Evolutionary conservation across 352 stramenopile genomes (phyloP).

Genomic region (Globisporangium ultimum): DNA sequence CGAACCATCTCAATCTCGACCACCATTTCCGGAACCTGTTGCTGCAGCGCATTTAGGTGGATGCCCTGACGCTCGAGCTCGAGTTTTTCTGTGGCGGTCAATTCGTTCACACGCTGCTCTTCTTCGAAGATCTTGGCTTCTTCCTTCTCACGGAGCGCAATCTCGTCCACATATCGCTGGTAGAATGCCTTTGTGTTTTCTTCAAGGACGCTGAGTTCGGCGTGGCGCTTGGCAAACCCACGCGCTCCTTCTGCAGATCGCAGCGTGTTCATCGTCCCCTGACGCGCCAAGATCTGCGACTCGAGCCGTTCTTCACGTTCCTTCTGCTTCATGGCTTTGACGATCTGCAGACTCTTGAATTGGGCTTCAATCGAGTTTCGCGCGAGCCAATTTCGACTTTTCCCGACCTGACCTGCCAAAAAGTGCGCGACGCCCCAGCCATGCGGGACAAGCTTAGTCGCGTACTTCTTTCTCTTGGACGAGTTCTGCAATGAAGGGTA

Average conservation of each 20-base stretch:
- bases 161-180: constrained; percentile 39
- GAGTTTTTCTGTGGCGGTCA: constrained; percentile 36
- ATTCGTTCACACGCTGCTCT: constrained; percentile 35
- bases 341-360: constrained; percentile 66
- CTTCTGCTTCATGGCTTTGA: constrained; percentile 66
- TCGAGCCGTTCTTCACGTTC: constrained; percentile 61
- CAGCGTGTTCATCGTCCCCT: constrained; percentile 62
- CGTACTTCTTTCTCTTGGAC: constrained; percentile 17
- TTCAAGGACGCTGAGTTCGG: constrained; percentile 54
- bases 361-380: constrained; percentile 67
- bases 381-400: constrained; percentile 54
- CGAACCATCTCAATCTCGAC: constrained; percentile 45
- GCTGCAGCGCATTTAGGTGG: constrained; percentile 51
- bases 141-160: constrained; percentile 34
- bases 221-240: constrained; percentile 66
- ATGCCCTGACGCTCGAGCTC: constrained; percentile 39
- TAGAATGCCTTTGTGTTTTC: constrained; percentile 53
- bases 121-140: constrained; percentile 49
- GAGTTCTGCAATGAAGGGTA: constrained; percentile 15
- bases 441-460: constrained; percentile 43
- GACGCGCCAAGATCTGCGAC: constrained; percentile 57
- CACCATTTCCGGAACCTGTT: constrained; percentile 57
- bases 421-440: constrained; percentile 81
- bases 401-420: constrained; percentile 40
- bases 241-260: constrained; percentile 66